Evolutionary conservation across 2,329 filamentous ascomycete genomes (phyloP).

Genomic region (Tolypocladium guangdongense): DNA sequence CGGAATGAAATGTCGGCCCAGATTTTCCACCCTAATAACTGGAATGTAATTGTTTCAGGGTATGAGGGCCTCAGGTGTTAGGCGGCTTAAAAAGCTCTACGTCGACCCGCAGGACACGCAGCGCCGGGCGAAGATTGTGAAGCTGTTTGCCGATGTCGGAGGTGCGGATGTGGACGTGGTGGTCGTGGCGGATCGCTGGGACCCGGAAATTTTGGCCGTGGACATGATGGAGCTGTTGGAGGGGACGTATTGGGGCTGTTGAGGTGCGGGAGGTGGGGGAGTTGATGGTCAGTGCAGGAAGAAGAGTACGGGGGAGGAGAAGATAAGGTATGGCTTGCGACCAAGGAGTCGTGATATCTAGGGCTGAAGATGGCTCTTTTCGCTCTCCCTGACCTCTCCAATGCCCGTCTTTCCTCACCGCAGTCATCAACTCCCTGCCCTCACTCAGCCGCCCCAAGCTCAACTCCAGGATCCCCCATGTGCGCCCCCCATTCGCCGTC

Average conservation of each 20-base stretch:
- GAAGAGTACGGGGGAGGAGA: neutral
- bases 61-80: too few species aligned
- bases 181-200: conserved; percentile 16
- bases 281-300: neutral
- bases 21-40: too few species aligned
- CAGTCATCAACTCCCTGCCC: neutral
- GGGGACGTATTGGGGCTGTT: conserved; percentile 10
- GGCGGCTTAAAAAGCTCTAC: too few species aligned
- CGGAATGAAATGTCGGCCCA: too few species aligned
- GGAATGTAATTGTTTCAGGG: too few species aligned
- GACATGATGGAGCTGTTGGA: conserved; percentile 18
- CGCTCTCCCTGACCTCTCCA: neutral
- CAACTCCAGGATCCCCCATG: neutral
- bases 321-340: too few species aligned
- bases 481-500: neutral
- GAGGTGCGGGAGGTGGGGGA: conserved; percentile 9
- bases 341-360: too few species aligned
- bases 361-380: too few species aligned
- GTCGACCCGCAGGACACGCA: conserved; percentile 12
- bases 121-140: conserved; percentile 18
- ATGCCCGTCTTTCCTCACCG: neutral
- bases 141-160: conserved; percentile 14
- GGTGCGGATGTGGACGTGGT: conserved; percentile 15
- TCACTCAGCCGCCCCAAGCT: neutral
- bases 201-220: conserved; percentile 15